phyloP scores from a whole-genome alignment of 441 rosid species.

The Sinapis alba region DNA sequence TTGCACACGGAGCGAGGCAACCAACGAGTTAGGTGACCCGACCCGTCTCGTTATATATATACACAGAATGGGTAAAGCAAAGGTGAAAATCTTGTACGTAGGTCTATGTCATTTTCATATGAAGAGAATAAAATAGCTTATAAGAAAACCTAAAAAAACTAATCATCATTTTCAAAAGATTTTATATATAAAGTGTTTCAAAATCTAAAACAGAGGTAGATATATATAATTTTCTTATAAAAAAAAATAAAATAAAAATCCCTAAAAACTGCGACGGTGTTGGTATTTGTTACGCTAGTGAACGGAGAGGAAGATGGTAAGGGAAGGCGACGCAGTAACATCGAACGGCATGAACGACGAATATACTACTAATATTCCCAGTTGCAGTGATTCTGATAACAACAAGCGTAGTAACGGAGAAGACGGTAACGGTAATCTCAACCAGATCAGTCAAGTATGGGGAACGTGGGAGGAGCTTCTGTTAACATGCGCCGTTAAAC shows the following conservation, averaged over 20 bases:
- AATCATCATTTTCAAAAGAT: not conserved
- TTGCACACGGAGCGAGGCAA: not conserved
- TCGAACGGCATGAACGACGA: conserved; percentile 33
- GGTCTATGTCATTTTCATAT: not conserved
- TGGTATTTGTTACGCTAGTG: conserved; percentile 3
- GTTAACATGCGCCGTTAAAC: conserved; percentile 66
- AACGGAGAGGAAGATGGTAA: not conserved
- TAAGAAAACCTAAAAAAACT: not conserved
- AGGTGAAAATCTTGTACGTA: not conserved
- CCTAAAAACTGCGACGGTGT: conserved; percentile 36
- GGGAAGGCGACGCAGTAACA: conserved; percentile 4
- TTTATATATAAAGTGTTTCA: not conserved
- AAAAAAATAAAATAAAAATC: not conserved
- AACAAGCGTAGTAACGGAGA: too few relatives aligned
- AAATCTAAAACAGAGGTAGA: not conserved
- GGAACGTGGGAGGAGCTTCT: conserved; percentile 73
- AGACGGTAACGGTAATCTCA: conserved; percentile 14
- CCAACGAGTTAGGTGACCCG: not conserved
- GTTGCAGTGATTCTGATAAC: conserved; percentile 13
- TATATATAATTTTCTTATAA: not conserved
- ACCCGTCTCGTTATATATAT: not conserved
- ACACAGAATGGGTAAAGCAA: not conserved
- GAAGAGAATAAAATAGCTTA: not conserved
- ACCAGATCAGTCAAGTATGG: conserved; percentile 45
- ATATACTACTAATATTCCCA: not conserved